Conservation (phyloP, 2,329 filamentous ascomycete species). For the Epichloe festucae region DNA sequence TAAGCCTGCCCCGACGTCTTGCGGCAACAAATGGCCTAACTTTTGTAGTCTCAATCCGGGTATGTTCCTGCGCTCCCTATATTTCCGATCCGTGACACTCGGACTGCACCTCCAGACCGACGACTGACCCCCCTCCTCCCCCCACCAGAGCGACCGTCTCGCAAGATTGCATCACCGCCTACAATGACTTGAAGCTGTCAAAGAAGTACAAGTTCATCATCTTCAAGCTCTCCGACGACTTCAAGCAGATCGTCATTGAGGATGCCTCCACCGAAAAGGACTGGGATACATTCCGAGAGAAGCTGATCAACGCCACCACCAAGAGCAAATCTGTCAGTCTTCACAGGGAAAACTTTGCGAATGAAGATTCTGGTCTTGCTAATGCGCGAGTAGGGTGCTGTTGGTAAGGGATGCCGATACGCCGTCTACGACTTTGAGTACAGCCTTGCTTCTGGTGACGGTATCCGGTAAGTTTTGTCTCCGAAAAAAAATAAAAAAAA, state of each 20-base stretch:
- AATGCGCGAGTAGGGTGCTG: conserved; percentile 31
- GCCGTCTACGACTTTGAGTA: conserved; percentile 81
- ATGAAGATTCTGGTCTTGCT: not conserved
- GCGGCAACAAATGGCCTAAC: not conserved
- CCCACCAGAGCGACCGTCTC: conserved; percentile 52
- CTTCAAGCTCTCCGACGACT: conserved; percentile 76
- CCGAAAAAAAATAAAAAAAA: too few species aligned
- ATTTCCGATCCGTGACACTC: not conserved
- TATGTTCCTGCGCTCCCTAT: conserved; percentile 27
- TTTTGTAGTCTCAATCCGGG: conserved; percentile 52
- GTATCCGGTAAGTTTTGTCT: conserved; percentile 41
- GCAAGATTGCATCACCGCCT: conserved; percentile 56
- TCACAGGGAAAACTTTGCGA: not conserved
- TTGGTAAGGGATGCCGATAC: conserved; percentile 62
- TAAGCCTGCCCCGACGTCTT: not conserved
- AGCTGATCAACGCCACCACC: conserved; percentile 59
- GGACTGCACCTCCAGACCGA: conserved; percentile 5
- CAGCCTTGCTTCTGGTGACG: conserved; percentile 57
- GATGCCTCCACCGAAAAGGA: conserved; percentile 53
- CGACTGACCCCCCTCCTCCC: conserved; percentile 4
- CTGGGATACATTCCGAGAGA: conserved; percentile 63
- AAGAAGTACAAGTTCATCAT: conserved; percentile 79
- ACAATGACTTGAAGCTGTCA: conserved; percentile 72
- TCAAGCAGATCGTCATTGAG: conserved; percentile 72
- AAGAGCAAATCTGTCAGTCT: conserved; percentile 53